Percentiles rank a stretch among this genome's conserved stretches.
Evolutionary conservation across 257 asterid genomes (phyloP).

Genomic region (Solanum chilense): DNA sequence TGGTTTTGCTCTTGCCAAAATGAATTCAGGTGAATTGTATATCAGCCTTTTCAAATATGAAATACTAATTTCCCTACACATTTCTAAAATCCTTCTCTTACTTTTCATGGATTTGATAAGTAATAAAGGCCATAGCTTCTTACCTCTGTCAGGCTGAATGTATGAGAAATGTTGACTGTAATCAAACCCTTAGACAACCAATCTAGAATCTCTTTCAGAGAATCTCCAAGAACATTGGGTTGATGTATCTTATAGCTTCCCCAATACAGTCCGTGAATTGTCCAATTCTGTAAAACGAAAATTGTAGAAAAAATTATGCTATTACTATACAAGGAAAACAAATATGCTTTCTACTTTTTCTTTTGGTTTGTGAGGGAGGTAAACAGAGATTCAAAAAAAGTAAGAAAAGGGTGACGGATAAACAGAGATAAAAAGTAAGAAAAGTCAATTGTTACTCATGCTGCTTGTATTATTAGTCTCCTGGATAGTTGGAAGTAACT

Average conservation of each 20-base stretch:
- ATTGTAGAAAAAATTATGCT: neutral
- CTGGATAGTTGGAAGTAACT: neutral
- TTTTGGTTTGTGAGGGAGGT: neutral
- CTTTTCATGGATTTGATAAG: neutral
- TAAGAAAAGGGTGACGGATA: neutral
- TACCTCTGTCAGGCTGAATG: constrained; percentile 58
- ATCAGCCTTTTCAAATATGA: neutral
- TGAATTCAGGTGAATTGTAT: neutral
- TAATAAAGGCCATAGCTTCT: constrained; percentile 7
- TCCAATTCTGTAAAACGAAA: constrained; percentile 64
- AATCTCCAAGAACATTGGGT: constrained; percentile 63
- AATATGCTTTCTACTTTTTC: neutral
- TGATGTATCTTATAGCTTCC: constrained; percentile 68
- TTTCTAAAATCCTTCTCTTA: neutral
- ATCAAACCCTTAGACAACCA: constrained; percentile 74
- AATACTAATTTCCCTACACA: neutral
- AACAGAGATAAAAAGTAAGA: neutral
- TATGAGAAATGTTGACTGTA: constrained; percentile 59
- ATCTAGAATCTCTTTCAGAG: constrained; percentile 69
- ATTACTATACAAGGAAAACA: neutral
- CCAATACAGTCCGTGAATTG: constrained; percentile 92
- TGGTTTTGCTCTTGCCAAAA: neutral
- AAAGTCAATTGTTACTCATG: neutral
- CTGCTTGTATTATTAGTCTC: neutral
- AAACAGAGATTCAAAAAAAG: neutral